Percentiles rank a stretch among this genome's conserved stretches.
Conservation (phyloP, 2,329 filamentous ascomycete genomes). For the Dothiorella sarmentorum region DNA sequence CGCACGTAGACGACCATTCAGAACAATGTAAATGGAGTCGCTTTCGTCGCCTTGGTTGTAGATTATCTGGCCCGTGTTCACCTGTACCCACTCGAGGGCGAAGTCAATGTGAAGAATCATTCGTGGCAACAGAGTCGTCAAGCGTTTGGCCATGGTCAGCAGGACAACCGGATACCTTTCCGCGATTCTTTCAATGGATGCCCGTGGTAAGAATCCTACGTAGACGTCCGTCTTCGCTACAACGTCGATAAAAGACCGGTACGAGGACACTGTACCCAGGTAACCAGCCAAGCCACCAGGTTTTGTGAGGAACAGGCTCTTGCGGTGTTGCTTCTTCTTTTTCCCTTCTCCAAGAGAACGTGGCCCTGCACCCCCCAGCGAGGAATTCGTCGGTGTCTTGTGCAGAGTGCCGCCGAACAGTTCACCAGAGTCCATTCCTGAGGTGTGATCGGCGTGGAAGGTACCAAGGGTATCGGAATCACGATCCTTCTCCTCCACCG, state of each 20-base stretch:
- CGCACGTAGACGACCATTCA: conserved; percentile 85
- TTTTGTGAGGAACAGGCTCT: conserved; percentile 85
- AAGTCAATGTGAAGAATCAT: conserved; percentile 97
- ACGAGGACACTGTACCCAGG: conserved; percentile 88
- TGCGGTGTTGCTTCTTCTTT: conserved; percentile 55
- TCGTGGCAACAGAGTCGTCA: conserved; percentile 84
- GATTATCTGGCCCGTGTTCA: conserved; percentile 90
- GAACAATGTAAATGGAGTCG: conserved; percentile 95
- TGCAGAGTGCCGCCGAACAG: conserved; percentile 24
- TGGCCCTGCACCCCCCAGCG: conserved; percentile 20
- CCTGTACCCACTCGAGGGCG: conserved; percentile 95
- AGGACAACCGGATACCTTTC: conserved; percentile 90
- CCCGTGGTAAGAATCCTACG: conserved; percentile 86
- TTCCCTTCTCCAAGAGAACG: conserved; percentile 25
- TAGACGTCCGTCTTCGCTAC: conserved; percentile 98
- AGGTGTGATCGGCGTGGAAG: conserved; percentile 28
- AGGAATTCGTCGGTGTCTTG: conserved; percentile 27
- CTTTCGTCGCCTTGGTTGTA: conserved; percentile 94
- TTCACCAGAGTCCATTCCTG: conserved; percentile 36
- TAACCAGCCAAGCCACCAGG: conserved; percentile 93
- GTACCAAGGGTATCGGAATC: conserved; percentile 45
- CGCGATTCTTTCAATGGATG: conserved; percentile 83
- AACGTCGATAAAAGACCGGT: conserved; percentile 93
- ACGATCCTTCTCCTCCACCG: conserved; percentile 59
- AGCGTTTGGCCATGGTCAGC: conserved; percentile 89